phyloP scores from a whole-genome alignment of 108 stramenopile genomes.

The Seminavis robusta region DNA sequence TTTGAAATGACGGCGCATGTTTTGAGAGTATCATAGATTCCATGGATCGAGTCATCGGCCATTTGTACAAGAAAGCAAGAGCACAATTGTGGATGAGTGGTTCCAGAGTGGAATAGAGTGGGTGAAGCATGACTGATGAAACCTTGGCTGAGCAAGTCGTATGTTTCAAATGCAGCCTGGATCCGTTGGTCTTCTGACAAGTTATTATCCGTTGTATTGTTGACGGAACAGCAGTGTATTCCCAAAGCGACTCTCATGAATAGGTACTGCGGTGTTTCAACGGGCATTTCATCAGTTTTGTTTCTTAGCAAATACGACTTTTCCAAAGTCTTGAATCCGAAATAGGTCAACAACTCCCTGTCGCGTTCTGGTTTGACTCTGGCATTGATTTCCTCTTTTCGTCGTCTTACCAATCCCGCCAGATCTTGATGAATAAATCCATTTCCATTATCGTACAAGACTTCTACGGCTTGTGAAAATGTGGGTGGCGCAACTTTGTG shows the following conservation, averaged over 20 bases:
- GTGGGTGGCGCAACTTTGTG: conserved; percentile 80
- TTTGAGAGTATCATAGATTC: conserved; percentile 97
- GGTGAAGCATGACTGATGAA: conserved; percentile 97
- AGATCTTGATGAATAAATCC: conserved; percentile 80
- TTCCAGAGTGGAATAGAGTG: conserved; percentile 96
- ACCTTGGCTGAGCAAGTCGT: conserved; percentile 91
- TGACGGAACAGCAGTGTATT: conserved; percentile 73
- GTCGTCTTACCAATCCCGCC: conserved; percentile 56
- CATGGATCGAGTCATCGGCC: conserved; percentile 95
- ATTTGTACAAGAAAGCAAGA: conserved; percentile 95
- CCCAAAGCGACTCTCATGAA: conserved; percentile 98
- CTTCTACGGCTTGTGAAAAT: conserved; percentile 79
- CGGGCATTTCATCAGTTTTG: conserved; percentile 36
- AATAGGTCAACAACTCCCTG: conserved; percentile 87
- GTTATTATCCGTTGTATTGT: background rate
- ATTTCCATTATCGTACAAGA: conserved; percentile 44
- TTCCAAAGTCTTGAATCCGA: conserved; percentile 97
- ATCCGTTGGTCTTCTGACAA: conserved; percentile 41
- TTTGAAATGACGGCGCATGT: conserved; percentile 93
- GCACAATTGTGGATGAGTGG: conserved; percentile 92
- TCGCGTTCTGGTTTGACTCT: conserved; percentile 81
- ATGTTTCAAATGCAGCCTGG: conserved; percentile 89
- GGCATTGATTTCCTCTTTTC: conserved; percentile 55
- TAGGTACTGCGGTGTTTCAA: conserved; percentile 96
- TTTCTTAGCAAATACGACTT: conserved; percentile 74